A percentile compares a stretch with the other conserved stretches of the same genome.
phyloP scores from a whole-genome alignment of 768 basidiomycete species.

The Rhizopogon vinicolor region DNA sequence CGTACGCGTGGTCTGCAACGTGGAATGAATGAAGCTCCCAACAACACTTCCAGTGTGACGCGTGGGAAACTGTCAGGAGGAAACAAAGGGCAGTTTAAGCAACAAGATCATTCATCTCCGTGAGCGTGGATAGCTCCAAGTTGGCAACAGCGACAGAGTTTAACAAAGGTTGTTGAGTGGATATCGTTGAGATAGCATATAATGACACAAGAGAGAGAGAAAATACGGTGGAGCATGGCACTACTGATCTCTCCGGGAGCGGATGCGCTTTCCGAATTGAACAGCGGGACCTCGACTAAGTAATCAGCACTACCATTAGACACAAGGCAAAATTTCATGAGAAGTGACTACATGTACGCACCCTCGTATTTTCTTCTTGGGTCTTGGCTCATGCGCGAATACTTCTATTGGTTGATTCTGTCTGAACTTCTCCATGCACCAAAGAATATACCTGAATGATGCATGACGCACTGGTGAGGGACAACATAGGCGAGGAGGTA shows the following conservation, averaged over 20 bases:
- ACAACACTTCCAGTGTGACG: not conserved
- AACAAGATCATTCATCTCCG: not conserved
- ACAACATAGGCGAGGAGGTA: slow-evolving; percentile 6
- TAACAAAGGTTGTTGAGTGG: not conserved
- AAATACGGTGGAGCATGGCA: slow-evolving; percentile 1
- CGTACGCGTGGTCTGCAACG: not conserved
- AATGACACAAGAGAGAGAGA: not conserved
- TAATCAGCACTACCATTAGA: slow-evolving; percentile 1
- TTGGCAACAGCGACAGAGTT: not conserved
- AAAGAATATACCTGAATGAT: slow-evolving; percentile 65
- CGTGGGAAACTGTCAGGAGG: not conserved
- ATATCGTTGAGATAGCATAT: not conserved
- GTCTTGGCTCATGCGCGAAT: slow-evolving; percentile 60
- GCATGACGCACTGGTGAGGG: slow-evolving; percentile 1
- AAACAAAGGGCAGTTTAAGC: not conserved
- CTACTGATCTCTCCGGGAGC: slow-evolving; percentile 47
- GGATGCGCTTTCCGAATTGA: slow-evolving; percentile 71
- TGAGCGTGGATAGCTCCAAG: not conserved
- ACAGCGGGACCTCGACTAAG: slow-evolving; percentile 69
- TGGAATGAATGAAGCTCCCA: not conserved
- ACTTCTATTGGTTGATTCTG: slow-evolving; percentile 46
- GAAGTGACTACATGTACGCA: slow-evolving; percentile 30
- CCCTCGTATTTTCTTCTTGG: slow-evolving; percentile 83
- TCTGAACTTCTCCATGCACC: slow-evolving; percentile 82
- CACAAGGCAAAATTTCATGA: not conserved